Base-by-base conservation (phyloP, 768 basidiomycete species). In the Dacryopinax primogenitus region DNA sequence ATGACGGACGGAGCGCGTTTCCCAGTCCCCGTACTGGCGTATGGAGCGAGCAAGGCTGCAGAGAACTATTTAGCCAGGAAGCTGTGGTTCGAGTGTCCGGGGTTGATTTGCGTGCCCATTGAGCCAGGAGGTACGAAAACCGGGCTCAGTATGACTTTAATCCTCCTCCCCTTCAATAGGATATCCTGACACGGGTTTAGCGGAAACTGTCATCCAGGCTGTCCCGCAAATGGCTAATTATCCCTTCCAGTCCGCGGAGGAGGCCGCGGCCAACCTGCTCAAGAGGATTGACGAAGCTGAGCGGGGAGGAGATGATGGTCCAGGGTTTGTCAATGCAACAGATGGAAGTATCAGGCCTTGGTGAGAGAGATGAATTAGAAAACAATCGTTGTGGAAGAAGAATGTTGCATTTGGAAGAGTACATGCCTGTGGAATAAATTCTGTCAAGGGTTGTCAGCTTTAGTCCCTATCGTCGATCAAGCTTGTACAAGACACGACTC, bases 31-130 rank as follows among this genome's bases (percentile, higher is more conserved):
- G 1, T 39, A 21, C 13, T 34, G 0, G 28, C 51, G 1, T 68
- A 69, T 37, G 68, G 62, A 6, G 18, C 34, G 23, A 67, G 63
- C 35, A 71, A 71, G 39, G 67, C 64, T 7, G 70, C 69, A 13
- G 62, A 62, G 35, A 71, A 71, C 64, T 69, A 16, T 33, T 1
- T 67, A n/a, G 39, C 63, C 26, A 18, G 15, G 65, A 62, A 36
- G 33, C 68, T 35, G 32, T 63, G n/a, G 18, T 36, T 35, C 62
- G 64, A 62, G 33, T 33, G 21, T 30, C 51, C 51, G 4, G 51
- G 30, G 3, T 21, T 58, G 26, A 58, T 23, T 58, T n/a, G 26
- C 23, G 45, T 63, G 15, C 18, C 41, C 3, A 32, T 32, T 30
- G 44, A 33, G n/a, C 23, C 39, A 11, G 3, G 34, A 32, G 11